These are phyloP conservation scores for Microdochium nivale DNA, from an alignment of 2,329 filamentous ascomycete genomes.

Conservation along the genomic window DNA sequence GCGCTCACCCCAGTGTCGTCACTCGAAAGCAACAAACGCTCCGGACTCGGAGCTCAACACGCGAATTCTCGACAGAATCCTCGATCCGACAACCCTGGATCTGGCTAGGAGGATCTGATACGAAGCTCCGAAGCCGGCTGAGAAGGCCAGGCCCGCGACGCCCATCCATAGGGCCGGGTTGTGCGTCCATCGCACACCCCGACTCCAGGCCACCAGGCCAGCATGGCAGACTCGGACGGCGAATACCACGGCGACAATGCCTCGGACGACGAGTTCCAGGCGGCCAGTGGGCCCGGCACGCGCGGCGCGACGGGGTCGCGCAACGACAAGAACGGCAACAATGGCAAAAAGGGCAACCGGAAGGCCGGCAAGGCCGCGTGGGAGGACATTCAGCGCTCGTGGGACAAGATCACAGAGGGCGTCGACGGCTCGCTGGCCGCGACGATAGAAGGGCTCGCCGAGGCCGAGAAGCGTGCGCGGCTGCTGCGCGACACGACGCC, in stretches of 20 bases:
- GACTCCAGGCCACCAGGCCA: background rate
- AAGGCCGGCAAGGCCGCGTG: conserved; percentile 43
- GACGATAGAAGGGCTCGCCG: conserved; percentile 62
- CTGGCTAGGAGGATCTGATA: too few relatives aligned
- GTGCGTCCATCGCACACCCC: too few relatives aligned
- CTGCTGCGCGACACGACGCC: conserved; percentile 90
- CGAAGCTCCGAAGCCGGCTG: too few relatives aligned
- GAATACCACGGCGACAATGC: conserved; percentile 56
- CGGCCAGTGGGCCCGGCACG: conserved; percentile 25
- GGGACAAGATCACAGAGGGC: conserved; percentile 70
- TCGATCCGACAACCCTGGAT: too few relatives aligned
- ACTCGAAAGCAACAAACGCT: too few relatives aligned
- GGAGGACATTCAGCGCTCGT: conserved; percentile 59
- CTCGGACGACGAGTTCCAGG: conserved; percentile 56
- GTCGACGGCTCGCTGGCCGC: conserved; percentile 70
- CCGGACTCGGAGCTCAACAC: too few relatives aligned
- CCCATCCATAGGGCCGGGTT: background rate
- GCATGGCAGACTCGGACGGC: conserved; percentile 66
- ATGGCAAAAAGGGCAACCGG: conserved; percentile 19
- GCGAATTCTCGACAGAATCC: too few relatives aligned
- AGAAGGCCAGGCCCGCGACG: too few relatives aligned
- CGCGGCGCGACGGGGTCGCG: conserved; percentile 9
- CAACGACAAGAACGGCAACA: conserved; percentile 7
- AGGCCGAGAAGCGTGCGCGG: conserved; percentile 73
- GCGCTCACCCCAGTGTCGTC: too few relatives aligned